Base-by-base conservation (phyloP, 139 green algal genomes). In the Chlorella sp. region DNA sequence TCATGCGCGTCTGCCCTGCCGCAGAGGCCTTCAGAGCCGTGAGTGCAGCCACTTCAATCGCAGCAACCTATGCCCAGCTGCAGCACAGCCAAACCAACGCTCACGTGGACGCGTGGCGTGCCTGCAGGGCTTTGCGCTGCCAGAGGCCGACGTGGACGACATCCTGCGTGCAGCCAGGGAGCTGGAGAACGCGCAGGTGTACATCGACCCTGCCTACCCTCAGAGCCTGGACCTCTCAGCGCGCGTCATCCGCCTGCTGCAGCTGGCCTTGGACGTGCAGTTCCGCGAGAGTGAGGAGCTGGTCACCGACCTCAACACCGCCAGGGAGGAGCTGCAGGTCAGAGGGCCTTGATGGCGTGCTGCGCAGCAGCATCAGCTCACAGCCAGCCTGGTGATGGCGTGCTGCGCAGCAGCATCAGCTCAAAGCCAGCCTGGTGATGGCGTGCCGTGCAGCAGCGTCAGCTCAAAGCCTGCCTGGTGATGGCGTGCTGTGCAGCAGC, bases 261-360 rank as follows among this genome's bases (percentile, higher is more conserved):
- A 85, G 50, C 31, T 72, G 3, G 80, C 66, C 0, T 5, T 85
- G 22, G 80, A 81, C 33, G 35, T 82, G 20, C 80, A 85, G 69
- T 79, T 85, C 24, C 71, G 61, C 0, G 80, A 85, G 51, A 80
- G 77, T 33, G 80, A 86, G 64, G 69, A 77, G 35, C 74, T 88
- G 6, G 86, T 85, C 33, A 83, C 80, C 32, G 74, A 87, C 42
- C 91, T 84, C 49, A 78, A 73, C 35, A 81, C 78, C 67, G 59
- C 91, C 23, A 82, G 90, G 74, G 79, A 73, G 31, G 64, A 78
- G 26, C 30, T 62, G 3, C 4, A 63, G 64, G 73, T 78, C n/a
- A n/a, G n/a, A n/a, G 50, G 27, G 69, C 42, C 55, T 50, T n/a
- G 32, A 29, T 22, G 3, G 3, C 20, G 29, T 17, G 61, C 61